Evolutionary conservation across 2,329 filamentous ascomycete genomes (phyloP).

Genomic region (Verticillium dahliae): DNA sequence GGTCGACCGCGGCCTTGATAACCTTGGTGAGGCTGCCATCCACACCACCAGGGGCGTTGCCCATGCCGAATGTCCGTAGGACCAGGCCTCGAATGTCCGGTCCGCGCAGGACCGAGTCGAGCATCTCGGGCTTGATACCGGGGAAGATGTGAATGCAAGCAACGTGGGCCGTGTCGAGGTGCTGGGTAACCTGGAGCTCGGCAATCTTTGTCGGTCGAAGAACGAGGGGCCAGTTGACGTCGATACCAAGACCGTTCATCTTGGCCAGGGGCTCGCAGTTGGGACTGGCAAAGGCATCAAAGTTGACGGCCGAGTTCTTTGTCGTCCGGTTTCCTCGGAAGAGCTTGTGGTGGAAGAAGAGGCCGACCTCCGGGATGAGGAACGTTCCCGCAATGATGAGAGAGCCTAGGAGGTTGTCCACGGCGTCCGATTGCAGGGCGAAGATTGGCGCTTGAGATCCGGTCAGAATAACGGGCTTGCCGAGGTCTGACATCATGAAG

Average conservation of each 20-base stretch:
- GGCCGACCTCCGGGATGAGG: constrained; percentile 84
- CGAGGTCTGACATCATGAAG: constrained; percentile 87
- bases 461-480: constrained; percentile 86
- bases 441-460: constrained; percentile 82
- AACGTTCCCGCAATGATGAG: constrained; percentile 89
- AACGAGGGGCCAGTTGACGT: constrained; percentile 74
- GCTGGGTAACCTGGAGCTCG: constrained; percentile 66
- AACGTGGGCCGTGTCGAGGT: constrained; percentile 80
- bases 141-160: constrained; percentile 87
- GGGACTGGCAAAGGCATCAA: constrained; percentile 83
- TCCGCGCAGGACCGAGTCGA: constrained; percentile 73
- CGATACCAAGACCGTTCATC: constrained; percentile 73
- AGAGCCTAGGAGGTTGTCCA: constrained; percentile 82
- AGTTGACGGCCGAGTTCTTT: constrained; percentile 81
- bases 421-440: constrained; percentile 82
- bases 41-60: constrained; percentile 78
- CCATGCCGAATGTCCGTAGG: constrained; percentile 88
- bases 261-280: constrained; percentile 77
- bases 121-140: constrained; percentile 88
- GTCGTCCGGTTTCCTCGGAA: constrained; percentile 84
- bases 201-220: constrained; percentile 67
- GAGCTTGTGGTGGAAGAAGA: constrained; percentile 89
- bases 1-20: constrained; percentile 67
- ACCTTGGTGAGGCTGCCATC: constrained; percentile 75
- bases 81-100: constrained; percentile 76